phyloP scores from a whole-genome alignment of 768 basidiomycete species.

The Hydnomerulius pinastri region DNA sequence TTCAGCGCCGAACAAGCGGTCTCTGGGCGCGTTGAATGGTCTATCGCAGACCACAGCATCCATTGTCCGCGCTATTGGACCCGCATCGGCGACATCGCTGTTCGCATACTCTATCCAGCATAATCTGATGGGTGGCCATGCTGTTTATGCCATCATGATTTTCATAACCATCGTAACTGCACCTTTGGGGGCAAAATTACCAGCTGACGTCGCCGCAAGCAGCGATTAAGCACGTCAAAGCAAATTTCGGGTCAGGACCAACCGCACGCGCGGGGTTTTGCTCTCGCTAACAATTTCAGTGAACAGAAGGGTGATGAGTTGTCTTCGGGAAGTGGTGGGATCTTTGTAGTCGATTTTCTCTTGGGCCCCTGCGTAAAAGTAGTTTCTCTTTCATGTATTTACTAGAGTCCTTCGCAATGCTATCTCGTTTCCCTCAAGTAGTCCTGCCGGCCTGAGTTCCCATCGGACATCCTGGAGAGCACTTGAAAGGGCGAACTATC shows the following conservation, averaged over 20 bases:
- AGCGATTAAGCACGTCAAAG: too few species aligned
- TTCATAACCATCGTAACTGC: constrained; percentile 13
- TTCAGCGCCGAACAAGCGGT: constrained; percentile 63
- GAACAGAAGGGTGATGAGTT: too few species aligned
- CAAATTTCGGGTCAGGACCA: too few species aligned
- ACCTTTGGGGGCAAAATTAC: constrained; percentile 24
- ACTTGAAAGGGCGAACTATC: too few species aligned
- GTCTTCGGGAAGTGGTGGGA: too few species aligned
- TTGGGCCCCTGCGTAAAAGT: constrained; percentile 16
- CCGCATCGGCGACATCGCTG: constrained; percentile 33
- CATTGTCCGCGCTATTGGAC: constrained; percentile 35
- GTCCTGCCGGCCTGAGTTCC: too few species aligned
- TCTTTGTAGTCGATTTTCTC: too few species aligned
- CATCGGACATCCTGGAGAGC: too few species aligned
- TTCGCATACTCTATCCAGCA: constrained; percentile 39
- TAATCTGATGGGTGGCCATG: constrained; percentile 38
- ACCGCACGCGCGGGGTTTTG: too few species aligned
- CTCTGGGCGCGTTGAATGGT: constrained; percentile 73
- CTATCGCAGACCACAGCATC: constrained; percentile 33
- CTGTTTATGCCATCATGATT: constrained; percentile 35
- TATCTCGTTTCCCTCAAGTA: constrained; percentile 15
- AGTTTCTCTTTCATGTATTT: constrained; percentile 27
- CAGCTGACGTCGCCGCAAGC: constrained; percentile 18
- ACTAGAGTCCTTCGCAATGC: constrained; percentile 17
- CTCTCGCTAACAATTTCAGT: too few species aligned